phyloP scores from a whole-genome alignment of 164 flowering plant species.

The Stephania yunnanensis region DNA sequence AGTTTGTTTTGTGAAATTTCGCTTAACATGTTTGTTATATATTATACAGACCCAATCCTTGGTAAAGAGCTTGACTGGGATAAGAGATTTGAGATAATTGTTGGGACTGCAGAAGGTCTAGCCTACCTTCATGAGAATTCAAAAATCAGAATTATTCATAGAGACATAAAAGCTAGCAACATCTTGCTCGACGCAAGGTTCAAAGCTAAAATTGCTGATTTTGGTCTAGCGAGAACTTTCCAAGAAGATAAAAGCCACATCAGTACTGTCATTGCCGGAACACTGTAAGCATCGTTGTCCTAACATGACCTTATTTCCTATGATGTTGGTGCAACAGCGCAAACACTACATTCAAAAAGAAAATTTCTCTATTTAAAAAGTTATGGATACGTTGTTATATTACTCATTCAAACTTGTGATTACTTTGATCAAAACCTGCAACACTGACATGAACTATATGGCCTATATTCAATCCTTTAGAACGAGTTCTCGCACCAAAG shows the following conservation, averaged over 20 bases:
- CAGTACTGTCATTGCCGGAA: conserved; percentile 93
- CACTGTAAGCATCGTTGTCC: conserved; percentile 37
- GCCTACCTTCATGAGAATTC: conserved; percentile 40
- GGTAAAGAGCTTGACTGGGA: conserved; percentile 50
- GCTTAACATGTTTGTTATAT: not conserved
- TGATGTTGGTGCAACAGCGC: no score
- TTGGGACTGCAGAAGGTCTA: conserved; percentile 54
- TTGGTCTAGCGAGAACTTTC: conserved; percentile 69
- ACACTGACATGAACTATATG: no score
- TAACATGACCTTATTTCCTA: no score
- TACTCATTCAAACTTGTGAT: no score
- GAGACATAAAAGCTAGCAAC: conserved; percentile 38
- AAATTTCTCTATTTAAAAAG: no score
- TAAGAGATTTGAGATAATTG: conserved; percentile 33
- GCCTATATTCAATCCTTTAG: no score
- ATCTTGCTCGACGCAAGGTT: conserved; percentile 44
- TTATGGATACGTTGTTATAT: no score
- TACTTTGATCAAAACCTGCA: no score
- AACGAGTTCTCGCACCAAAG: no score
- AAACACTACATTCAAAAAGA: no score
- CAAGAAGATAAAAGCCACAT: conserved; percentile 90
- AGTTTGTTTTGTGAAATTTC: not conserved
- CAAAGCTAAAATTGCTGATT: conserved; percentile 65
- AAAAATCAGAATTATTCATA: conserved; percentile 28
- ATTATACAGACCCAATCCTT: conserved; percentile 35